Evolutionary conservation across 1,284 basidiomycete species (phyloP), one percentile per base, ranked within the genome.

Genomic region (Leccinum solheimii): DNA sequence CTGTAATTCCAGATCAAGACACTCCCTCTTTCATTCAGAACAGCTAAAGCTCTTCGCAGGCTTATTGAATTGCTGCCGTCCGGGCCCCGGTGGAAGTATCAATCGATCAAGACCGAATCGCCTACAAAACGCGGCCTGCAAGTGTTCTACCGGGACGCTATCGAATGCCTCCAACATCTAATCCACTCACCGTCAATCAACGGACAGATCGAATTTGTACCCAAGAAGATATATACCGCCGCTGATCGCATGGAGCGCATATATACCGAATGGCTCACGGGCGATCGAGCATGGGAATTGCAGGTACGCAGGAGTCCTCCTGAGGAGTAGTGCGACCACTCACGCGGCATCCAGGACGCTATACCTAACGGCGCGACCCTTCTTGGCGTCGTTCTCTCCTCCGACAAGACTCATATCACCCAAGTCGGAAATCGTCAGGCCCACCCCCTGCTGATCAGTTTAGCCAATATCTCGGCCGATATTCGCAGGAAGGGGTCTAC

Each of bases 121-220:
- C 56, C 30, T 3, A 57, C 30, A 0, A 50, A 57, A 36, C 14
- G 7, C 27, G 13, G 19, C n/a, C 30, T 57, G 9, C 30, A 49
- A 26, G 13, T 57, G 19, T 57, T 57, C 23, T 57, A 23, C 11
- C n/a, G 11, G 10, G 21, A 49, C 8, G 3, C 43, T 6, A 57
- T 57, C 13, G 8, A 57, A 14, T 57, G 56, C 21, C 56, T 57
- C 7, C 40, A 57, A 50, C 14, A 48, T n/a, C 38, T 56, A 16
- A 40, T 56, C 6, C 55, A 56, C 55, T 56, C 21, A 3, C 49
- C 21, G 26, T 50, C 49, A 13, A 30, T 43, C 55, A 45, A 10
- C 6, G 45, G 45, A 21, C 45, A 13, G 9, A 48, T 48, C 45
- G 45, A 56, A 11, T 45, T 56, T 8, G 10, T 30, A 5, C 38